Evolutionary conservation across 1,139 yeast species (phyloP).

Genomic region (Arxiozyma telluris): DNA sequence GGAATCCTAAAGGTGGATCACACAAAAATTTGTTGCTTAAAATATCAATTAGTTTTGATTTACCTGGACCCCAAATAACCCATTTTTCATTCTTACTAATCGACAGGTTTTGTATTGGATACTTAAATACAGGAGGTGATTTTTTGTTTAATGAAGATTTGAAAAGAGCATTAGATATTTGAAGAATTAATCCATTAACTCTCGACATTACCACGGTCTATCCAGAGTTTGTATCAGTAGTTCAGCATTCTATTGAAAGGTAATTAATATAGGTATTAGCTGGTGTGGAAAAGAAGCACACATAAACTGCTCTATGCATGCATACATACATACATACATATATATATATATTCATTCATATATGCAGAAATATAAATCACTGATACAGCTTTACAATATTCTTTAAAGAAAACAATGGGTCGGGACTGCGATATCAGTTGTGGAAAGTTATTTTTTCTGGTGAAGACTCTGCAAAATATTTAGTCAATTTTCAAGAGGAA

Average conservation of each 20-base stretch:
- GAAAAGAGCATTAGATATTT: conserved; percentile 22
- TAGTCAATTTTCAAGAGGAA: background rate
- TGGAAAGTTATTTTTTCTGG: too few species aligned
- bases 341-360: too few species aligned
- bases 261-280: too few species aligned
- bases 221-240: background rate
- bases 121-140: conserved; percentile 19
- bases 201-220: background rate
- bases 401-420: background rate
- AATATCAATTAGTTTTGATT: conserved; percentile 21
- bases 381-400: too few species aligned
- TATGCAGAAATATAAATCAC: too few species aligned
- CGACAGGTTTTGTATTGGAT: conserved; percentile 25
- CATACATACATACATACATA: too few species aligned
- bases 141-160: conserved; percentile 20
- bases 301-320: too few species aligned
- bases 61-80: conserved; percentile 29
- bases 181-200: conserved; percentile 5
- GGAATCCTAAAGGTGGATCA: conserved; percentile 22
- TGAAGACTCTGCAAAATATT: background rate
- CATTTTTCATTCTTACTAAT: conserved; percentile 26
- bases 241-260: too few species aligned
- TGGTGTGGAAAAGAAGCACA: too few species aligned
- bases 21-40: conserved; percentile 22
- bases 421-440: too few species aligned